A percentile compares a stretch with the other conserved stretches of the same genome.
Conservation (phyloP, 2,329 filamentous ascomycete species). For the Stachybotrys elegans region DNA sequence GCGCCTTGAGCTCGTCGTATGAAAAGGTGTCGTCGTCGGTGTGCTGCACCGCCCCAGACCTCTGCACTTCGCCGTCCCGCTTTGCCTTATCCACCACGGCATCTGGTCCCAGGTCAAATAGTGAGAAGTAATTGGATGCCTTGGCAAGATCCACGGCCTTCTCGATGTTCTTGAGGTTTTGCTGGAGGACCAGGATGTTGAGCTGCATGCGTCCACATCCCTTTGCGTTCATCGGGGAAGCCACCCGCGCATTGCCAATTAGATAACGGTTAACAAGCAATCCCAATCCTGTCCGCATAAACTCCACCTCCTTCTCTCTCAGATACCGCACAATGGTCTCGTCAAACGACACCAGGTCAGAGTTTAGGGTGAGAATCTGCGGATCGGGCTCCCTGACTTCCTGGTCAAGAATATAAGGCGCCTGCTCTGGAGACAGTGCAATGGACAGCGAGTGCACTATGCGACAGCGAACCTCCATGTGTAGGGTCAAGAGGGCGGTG, state of each 20-base stretch:
- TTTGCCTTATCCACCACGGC: conserved; percentile 59
- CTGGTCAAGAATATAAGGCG: conserved; percentile 62
- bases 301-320: conserved; percentile 63
- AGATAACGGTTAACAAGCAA: conserved; percentile 75
- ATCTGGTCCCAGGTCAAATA: conserved; percentile 63
- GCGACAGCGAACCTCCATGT: conserved; percentile 82
- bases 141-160: conserved; percentile 58
- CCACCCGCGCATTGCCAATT: conserved; percentile 63
- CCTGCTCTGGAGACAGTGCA: conserved; percentile 55
- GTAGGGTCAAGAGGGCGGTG: conserved; percentile 76
- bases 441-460: conserved; percentile 72
- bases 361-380: conserved; percentile 76
- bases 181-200: conserved; percentile 91
- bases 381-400: conserved; percentile 74
- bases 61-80: conserved; percentile 33
- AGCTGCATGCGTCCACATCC: conserved; percentile 86
- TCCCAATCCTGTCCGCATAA: conserved; percentile 72
- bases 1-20: conserved; percentile 61
- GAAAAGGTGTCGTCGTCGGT: conserved; percentile 43
- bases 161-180: conserved; percentile 93
- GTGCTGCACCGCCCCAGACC: conserved; percentile 22
- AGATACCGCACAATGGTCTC: conserved; percentile 73
- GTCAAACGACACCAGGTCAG: conserved; percentile 80
- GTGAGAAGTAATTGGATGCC: conserved; percentile 61
- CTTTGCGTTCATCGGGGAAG: conserved; percentile 76